These are phyloP conservation scores for Sapria himalayana DNA, from an alignment of 345 rosid species.

Conservation along the genomic window DNA sequence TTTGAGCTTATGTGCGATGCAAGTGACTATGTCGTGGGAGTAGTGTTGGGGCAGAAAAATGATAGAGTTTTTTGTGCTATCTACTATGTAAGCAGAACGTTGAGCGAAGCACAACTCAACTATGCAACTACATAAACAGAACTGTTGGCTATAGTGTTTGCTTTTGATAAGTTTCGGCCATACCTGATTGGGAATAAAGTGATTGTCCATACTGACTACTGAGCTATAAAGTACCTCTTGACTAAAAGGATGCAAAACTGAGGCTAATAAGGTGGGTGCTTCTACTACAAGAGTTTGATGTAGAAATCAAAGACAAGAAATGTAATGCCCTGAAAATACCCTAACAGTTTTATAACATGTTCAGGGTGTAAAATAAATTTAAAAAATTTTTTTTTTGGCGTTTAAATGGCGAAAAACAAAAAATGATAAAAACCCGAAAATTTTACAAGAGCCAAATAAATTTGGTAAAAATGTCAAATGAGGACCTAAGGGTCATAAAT, in stretches of 20 bases:
- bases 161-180: background rate
- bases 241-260: background rate
- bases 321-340: too few relatives aligned
- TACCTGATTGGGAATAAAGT: background rate
- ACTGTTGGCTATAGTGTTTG: background rate
- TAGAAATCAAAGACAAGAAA: too few relatives aligned
- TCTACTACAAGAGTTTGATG: background rate
- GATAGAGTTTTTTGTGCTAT: background rate
- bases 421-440: too few relatives aligned
- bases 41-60: background rate
- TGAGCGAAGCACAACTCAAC: background rate
- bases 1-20: background rate
- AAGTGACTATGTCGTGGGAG: slow-evolving; percentile 1
- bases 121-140: background rate
- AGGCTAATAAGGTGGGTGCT: background rate
- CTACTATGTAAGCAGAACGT: background rate
- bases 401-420: too few relatives aligned
- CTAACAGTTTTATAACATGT: too few relatives aligned
- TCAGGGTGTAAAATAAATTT: too few relatives aligned
- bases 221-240: background rate
- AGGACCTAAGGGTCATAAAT: too few relatives aligned
- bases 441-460: too few relatives aligned
- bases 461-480: too few relatives aligned
- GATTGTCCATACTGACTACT: background rate
- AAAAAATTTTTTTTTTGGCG: too few relatives aligned